Evolutionary conservation across 2,329 filamentous ascomycete genomes (phyloP).

Genomic region (Fusarium camptoceras): DNA sequence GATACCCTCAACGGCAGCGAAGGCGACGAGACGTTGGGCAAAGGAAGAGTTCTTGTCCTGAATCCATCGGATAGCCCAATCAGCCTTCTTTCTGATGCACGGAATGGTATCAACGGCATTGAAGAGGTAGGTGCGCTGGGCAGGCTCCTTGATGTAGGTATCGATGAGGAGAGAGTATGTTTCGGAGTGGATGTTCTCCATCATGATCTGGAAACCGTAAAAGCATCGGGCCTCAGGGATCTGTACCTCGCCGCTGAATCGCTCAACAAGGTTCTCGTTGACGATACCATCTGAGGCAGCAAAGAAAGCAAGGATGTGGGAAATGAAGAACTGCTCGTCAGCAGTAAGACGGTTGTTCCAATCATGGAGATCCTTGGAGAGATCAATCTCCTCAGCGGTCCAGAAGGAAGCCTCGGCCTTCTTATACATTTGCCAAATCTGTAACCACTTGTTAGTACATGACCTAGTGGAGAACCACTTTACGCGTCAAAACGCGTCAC

Average conservation of each 20-base stretch:
- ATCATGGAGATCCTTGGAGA: constrained; percentile 98
- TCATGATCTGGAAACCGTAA: constrained; percentile 99
- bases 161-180: constrained; percentile 99
- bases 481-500: constrained; percentile 75
- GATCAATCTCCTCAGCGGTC: constrained; percentile 99
- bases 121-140: constrained; percentile 93
- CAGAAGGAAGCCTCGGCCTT: constrained; percentile 99
- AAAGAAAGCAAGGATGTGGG: constrained; percentile 98
- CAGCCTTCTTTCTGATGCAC: constrained; percentile 97
- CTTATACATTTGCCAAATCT: constrained; percentile 99
- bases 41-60: constrained; percentile 93
- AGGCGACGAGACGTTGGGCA: constrained; percentile 93
- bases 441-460: constrained; percentile 53
- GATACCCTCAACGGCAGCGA: constrained; percentile 98
- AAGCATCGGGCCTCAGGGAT: constrained; percentile 98
- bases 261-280: constrained; percentile 98
- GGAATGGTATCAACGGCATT: constrained; percentile 99
- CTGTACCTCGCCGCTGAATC: constrained; percentile 97
- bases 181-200: constrained; percentile 99
- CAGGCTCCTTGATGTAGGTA: constrained; percentile 98
- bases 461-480: constrained; percentile 61
- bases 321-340: constrained; percentile 98
- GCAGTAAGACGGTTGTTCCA: constrained; percentile 98
- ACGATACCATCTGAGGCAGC: constrained; percentile 98
- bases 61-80: constrained; percentile 98